Evolutionary conservation across 2,329 filamentous ascomycete species (phyloP), one percentile per base, ranked within the genome.

Genomic region (Erysiphe neolycopersici): DNA sequence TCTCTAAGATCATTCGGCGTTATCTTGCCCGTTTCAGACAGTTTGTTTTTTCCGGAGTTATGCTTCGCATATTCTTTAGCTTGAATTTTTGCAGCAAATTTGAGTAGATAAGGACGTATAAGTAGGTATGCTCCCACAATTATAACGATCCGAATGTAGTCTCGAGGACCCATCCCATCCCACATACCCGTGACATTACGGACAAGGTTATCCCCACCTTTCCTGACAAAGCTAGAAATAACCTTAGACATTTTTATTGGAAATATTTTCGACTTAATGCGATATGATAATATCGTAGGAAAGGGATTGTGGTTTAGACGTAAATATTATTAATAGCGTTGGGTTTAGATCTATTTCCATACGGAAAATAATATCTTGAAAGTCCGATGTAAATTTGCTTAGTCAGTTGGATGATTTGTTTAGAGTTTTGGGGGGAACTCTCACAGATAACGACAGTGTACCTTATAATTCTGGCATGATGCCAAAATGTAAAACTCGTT

Each of bases 81-180:
- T 54, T 80, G 73, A 48, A 67, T 60, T 52, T 69, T 71, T 47
- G 67, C 71, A 51, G 73, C 73, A 33, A 73, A 59, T 54, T 76
- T 77, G 53, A 85, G 66, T 43, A 85, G 59, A 57, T 82, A 83
- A 0, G 80, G 80, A 1, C 82, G 73, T 19, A 83, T 53, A 43
- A 89, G 67, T 49, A 75, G 56, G 62, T 87, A 91, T 44, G 71
- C 75, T 53, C 81, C 71, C 17, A 83, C 69, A 47, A 83, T 69
- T 50, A 73, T 66, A 50, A 82, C 60, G 46, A 89, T 66, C 41
- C 81, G 78, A 52, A 89, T 66, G 64, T 67, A 73, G 37, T 66
- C 61, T 50, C 71, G 60, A 11, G 58, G 53, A 1, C 64, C 62
- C 63, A 75, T 66, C 47, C 59, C 61, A 48, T 60, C 58, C 49